Conservation (phyloP, 371 early-diverging fungal genomes). For the Lichtheimia corymbifera region DNA sequence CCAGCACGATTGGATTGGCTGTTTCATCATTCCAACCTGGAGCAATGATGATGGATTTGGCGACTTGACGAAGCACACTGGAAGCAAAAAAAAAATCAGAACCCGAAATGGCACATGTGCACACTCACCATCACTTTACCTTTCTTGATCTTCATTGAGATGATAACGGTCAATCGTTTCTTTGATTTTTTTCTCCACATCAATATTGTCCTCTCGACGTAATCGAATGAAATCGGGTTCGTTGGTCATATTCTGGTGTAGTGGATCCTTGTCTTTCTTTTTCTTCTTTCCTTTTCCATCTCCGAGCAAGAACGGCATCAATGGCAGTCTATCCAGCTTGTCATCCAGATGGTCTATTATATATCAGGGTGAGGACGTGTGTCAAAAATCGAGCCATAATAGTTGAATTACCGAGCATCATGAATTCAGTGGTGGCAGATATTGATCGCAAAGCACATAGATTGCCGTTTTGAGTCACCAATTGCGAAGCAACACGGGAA, state of each 20-base stretch:
- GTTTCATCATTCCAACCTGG: conserved; percentile 50
- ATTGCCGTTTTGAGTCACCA: conserved; percentile 14
- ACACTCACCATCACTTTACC: no score
- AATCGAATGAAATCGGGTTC: conserved; percentile 36
- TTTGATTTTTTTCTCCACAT: conserved; percentile 40
- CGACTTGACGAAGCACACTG: conserved; percentile 60
- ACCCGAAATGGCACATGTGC: conserved; percentile 36
- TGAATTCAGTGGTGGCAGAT: conserved; percentile 70
- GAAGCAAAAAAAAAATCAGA: background rate
- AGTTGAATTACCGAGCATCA: conserved; percentile 60
- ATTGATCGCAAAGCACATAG: conserved; percentile 68
- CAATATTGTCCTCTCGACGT: conserved; percentile 42
- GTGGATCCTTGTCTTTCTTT: conserved; percentile 8
- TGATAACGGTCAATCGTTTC: conserved; percentile 40
- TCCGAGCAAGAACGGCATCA: conserved; percentile 40
- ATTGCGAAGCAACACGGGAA: conserved; percentile 29
- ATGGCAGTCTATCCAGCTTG: conserved; percentile 41
- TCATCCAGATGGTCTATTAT: conserved; percentile 51
- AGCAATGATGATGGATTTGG: conserved; percentile 50
- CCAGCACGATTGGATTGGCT: conserved; percentile 43
- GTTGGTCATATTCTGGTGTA: conserved; percentile 15
- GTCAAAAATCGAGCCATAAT: no score
- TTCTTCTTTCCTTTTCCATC: conserved; percentile 21
- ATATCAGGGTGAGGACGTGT: background rate
- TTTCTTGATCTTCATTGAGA: conserved; percentile 69